A percentile compares a stretch with the other conserved stretches of the same genome.
Evolutionary conservation across 768 basidiomycete species (phyloP).

Genomic region (Leccinum imitatum): DNA sequence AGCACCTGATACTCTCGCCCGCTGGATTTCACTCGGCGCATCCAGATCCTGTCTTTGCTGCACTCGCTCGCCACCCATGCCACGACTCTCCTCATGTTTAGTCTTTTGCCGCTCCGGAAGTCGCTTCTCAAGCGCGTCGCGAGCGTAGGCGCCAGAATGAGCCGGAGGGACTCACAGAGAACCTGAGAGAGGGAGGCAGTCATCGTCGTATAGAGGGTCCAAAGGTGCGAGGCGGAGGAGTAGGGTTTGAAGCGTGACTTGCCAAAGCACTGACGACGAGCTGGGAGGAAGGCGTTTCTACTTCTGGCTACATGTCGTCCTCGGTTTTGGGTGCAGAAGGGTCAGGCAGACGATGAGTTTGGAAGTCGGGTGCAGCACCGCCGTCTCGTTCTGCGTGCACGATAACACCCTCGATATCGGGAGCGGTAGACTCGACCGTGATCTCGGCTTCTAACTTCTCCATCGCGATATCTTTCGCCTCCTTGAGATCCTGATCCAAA

Average conservation of each 20-base stretch:
- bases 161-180: constrained; percentile 93
- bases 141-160: constrained; percentile 92
- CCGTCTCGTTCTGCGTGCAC: constrained; percentile 33
- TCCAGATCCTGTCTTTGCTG: constrained; percentile 99
- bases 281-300: constrained; percentile 19
- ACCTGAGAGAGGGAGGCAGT: constrained; percentile 89
- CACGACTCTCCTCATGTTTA: constrained; percentile 99
- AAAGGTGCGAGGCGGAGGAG: constrained; percentile 62
- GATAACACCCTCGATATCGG: constrained; percentile 48
- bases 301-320: constrained; percentile 21
- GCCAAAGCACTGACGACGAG: constrained; percentile 21
- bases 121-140: constrained; percentile 95
- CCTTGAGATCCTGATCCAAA: constrained; percentile 24
- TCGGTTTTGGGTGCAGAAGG: constrained; percentile 31
- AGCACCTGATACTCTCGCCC: constrained; percentile 95
- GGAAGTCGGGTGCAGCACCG: background rate
- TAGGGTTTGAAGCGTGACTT: constrained; percentile 23
- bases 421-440: constrained; percentile 24
- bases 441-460: constrained; percentile 29
- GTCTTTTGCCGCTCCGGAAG: constrained; percentile 94
- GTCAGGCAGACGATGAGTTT: constrained; percentile 23
- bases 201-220: constrained; percentile 87
- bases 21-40: constrained; percentile 90
- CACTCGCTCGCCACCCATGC: constrained; percentile 98
- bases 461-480: constrained; percentile 24